Percentiles rank a stretch among this genome's conserved stretches.
Evolutionary conservation across 306 rosid genomes (phyloP).

Genomic region (Prunus campanulata): DNA sequence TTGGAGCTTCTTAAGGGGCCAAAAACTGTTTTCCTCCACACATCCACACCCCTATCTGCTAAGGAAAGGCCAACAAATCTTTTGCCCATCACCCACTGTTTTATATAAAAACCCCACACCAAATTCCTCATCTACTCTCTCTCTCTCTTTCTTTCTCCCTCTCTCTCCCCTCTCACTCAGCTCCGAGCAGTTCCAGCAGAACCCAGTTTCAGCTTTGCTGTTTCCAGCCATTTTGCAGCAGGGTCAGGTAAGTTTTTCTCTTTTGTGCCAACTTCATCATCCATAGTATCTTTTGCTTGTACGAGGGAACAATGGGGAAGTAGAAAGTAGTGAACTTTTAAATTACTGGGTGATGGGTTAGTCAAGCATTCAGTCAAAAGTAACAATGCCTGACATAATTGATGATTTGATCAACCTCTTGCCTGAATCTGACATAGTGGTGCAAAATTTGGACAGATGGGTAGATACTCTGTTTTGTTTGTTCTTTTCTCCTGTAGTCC

Average conservation of each 20-base stretch:
- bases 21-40: slow-evolving; percentile 68
- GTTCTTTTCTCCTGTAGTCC: not conserved
- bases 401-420: not conserved
- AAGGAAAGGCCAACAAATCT: slow-evolving; percentile 54
- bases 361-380: not conserved
- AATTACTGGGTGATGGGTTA: not conserved
- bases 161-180: not conserved
- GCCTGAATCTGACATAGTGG: not conserved
- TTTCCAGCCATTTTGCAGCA: slow-evolving; percentile 33
- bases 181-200: slow-evolving; percentile 19
- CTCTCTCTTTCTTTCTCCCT: not conserved
- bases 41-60: slow-evolving; percentile 63
- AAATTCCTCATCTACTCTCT: slow-evolving; percentile 5
- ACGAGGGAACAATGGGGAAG: not conserved
- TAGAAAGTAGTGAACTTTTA: not conserved
- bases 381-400: slow-evolving; percentile 7
- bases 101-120: slow-evolving; percentile 3
- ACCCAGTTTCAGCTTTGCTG: slow-evolving; percentile 27
- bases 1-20: slow-evolving; percentile 54
- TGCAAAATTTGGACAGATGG: not conserved
- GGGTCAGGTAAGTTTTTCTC: slow-evolving; percentile 39
- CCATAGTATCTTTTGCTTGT: not conserved
- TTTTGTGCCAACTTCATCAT: not conserved
- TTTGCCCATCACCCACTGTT: slow-evolving; percentile 37
- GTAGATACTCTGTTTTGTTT: not conserved